phyloP scores from a whole-genome alignment of 2,329 filamentous ascomycete genomes.

The Botrytis byssoidea region DNA sequence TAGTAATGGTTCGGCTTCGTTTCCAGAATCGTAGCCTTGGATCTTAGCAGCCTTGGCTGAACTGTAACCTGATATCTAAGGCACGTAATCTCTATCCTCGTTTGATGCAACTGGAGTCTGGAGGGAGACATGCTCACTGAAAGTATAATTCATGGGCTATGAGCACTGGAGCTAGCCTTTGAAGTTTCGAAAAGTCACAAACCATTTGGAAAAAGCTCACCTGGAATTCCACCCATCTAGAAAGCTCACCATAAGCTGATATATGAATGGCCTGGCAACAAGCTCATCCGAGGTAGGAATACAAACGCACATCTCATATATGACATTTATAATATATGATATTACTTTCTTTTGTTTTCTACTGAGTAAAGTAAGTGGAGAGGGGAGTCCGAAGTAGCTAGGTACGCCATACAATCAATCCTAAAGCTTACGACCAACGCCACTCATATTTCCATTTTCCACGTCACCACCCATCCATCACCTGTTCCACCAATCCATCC shows the following conservation, averaged over 20 bases:
- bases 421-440: slow-evolving; percentile 17
- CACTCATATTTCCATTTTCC: slow-evolving; percentile 15
- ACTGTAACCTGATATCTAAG: neutral
- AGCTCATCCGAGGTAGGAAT: neutral
- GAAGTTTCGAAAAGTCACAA: neutral
- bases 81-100: neutral
- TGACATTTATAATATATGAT: neutral
- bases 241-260: neutral
- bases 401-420: slow-evolving; percentile 4
- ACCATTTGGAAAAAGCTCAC: neutral
- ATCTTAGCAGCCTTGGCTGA: slow-evolving; percentile 16
- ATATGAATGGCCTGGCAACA: neutral
- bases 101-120: neutral
- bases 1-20: neutral
- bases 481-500: slow-evolving; percentile 2
- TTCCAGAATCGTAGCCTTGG: slow-evolving; percentile 8
- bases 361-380: slow-evolving; percentile 12
- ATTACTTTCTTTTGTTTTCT: slow-evolving; percentile 8
- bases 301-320: neutral
- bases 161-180: neutral
- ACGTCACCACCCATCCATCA: neutral
- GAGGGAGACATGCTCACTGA: neutral
- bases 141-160: neutral
- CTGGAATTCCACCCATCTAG: neutral
- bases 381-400: slow-evolving; percentile 12